These are phyloP conservation scores for Xylaria telfairii DNA, from an alignment of 495 filamentous ascomycete genomes.

Conservation along the genomic window DNA sequence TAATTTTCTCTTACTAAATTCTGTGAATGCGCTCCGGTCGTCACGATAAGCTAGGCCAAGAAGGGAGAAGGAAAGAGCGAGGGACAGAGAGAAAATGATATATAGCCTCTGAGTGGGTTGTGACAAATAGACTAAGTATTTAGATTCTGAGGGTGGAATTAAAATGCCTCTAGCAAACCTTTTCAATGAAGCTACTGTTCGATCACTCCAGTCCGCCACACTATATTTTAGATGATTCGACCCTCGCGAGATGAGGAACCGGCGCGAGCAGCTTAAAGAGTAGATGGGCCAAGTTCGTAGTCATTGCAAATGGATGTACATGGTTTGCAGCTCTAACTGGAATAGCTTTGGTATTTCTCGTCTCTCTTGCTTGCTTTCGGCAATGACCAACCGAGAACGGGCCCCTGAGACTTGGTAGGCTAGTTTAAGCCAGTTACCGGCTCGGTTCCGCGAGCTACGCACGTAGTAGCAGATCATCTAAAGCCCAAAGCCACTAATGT, in stretches of 20 bases:
- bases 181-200: neutral
- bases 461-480: conserved; percentile 38
- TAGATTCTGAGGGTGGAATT: neutral
- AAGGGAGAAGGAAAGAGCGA: neutral
- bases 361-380: conserved; percentile 31
- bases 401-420: conserved; percentile 25
- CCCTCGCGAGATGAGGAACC: neutral
- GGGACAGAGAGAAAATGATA: neutral
- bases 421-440: conserved; percentile 29
- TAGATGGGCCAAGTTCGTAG: neutral
- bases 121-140: neutral
- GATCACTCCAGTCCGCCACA: neutral
- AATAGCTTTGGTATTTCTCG: neutral
- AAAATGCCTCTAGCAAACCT: neutral
- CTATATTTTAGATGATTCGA: neutral
- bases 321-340: neutral
- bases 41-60: neutral
- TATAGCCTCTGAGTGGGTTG: neutral
- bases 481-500: conserved; percentile 39
- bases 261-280: neutral
- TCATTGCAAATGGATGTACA: neutral
- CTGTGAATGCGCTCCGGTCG: neutral
- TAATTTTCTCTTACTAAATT: neutral
- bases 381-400: conserved; percentile 34
- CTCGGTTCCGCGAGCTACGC: conserved; percentile 40